Evolutionary conservation across 2,329 filamentous ascomycete genomes (phyloP).

Genomic region (Apiospora rasikravindrae): DNA sequence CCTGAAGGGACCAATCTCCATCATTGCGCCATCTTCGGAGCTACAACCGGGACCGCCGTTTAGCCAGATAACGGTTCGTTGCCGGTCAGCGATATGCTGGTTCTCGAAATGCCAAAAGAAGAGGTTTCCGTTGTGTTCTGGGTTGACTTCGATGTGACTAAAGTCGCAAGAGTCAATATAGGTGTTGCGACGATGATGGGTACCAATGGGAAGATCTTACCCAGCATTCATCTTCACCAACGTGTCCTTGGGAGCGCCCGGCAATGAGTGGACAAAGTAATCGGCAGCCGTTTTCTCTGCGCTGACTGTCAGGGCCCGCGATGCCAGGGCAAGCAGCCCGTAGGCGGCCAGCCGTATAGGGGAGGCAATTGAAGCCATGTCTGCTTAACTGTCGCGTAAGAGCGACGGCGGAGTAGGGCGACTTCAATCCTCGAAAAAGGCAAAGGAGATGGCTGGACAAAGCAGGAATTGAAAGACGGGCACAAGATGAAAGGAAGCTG

Average conservation of each 20-base stretch:
- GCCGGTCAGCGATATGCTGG: conserved; percentile 88
- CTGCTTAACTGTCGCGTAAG: conserved; percentile 13
- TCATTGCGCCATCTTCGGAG: conserved; percentile 94
- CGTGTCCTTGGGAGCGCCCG: conserved; percentile 80
- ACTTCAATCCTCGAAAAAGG: conserved; percentile 4
- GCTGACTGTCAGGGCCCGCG: conserved; percentile 43
- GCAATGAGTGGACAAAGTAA: conserved; percentile 86
- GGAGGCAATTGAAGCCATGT: conserved; percentile 14
- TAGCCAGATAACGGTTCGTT: conserved; percentile 93
- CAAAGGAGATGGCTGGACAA: not conserved
- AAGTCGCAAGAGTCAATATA: conserved; percentile 15
- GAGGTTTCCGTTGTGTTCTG: conserved; percentile 86
- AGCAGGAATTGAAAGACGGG: not conserved
- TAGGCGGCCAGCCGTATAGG: conserved; percentile 31
- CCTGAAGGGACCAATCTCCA: conserved; percentile 94
- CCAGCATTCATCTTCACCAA: conserved; percentile 97
- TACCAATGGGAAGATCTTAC: conserved; percentile 55
- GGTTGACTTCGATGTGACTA: conserved; percentile 90
- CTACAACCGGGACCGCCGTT: conserved; percentile 97
- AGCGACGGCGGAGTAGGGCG: conserved; percentile 11
- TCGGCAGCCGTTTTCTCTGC: conserved; percentile 70
- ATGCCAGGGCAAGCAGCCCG: conserved; percentile 49
- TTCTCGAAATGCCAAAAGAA: conserved; percentile 99
- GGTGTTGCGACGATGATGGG: not conserved
- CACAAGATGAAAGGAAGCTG: conserved; percentile 8